Evolutionary conservation across 805 yeast species (phyloP).

Genomic region (Blastobotrys muscicola): DNA sequence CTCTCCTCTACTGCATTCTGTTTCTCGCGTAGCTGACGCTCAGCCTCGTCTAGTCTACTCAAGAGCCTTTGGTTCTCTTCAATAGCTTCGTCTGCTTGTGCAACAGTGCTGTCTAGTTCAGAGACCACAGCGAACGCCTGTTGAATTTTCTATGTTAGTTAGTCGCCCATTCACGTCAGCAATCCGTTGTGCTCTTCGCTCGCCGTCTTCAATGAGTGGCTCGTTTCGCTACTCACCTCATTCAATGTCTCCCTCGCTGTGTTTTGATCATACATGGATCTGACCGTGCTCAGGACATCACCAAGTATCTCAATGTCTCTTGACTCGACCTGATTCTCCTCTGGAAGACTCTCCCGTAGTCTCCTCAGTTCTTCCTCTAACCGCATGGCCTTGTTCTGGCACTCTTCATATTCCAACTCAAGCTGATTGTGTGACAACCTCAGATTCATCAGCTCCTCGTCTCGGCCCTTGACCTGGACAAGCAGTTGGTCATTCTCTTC

Average conservation of each 20-base stretch:
- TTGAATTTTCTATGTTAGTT: not conserved
- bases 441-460: slow-evolving; percentile 1
- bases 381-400: not conserved
- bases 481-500: not conserved
- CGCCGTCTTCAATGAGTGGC: not conserved
- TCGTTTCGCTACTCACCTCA: not conserved
- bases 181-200: not conserved
- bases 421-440: not conserved
- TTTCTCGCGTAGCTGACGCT: no score
- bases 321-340: no score
- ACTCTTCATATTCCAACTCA: not conserved
- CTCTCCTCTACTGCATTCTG: no score
- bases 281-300: not conserved
- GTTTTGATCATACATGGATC: not conserved
- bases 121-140: slow-evolving; percentile 1
- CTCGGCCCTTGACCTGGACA: not conserved
- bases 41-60: no score
- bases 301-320: not conserved
- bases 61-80: not conserved
- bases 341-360: not conserved
- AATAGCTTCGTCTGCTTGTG: not conserved
- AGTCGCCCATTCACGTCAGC: not conserved
- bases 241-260: not conserved
- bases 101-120: not conserved
- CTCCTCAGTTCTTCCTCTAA: not conserved